These are phyloP conservation scores for Hysterium pulicare DNA, from an alignment of 2,329 filamentous ascomycete species.

Conservation along the genomic window DNA sequence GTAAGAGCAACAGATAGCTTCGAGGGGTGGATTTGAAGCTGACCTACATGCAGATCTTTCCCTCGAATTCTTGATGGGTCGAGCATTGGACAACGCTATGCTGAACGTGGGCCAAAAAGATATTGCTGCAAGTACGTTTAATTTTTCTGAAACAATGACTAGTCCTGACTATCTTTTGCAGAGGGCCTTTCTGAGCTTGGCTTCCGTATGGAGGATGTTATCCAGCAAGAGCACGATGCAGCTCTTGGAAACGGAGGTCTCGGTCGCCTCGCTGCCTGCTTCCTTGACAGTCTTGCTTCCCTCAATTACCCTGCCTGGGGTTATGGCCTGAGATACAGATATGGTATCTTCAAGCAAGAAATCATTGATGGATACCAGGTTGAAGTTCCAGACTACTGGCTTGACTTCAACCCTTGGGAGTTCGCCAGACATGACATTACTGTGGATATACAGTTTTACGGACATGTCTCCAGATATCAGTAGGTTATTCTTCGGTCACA, in stretches of 20 bases:
- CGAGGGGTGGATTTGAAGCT: slow-evolving; percentile 4
- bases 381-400: slow-evolving; percentile 97
- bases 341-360: slow-evolving; percentile 97
- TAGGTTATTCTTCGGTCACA: slow-evolving; percentile 12
- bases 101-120: slow-evolving; percentile 90
- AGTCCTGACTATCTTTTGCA: slow-evolving; percentile 37
- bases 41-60: slow-evolving; percentile 63
- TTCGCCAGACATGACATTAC: slow-evolving; percentile 94
- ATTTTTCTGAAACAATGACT: background rate
- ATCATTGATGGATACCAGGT: slow-evolving; percentile 98
- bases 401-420: slow-evolving; percentile 99
- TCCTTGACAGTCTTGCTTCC: slow-evolving; percentile 92
- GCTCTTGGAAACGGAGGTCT: slow-evolving; percentile 94
- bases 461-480: slow-evolving; percentile 65
- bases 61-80: slow-evolving; percentile 95
- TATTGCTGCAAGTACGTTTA: slow-evolving; percentile 66
- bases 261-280: slow-evolving; percentile 90
- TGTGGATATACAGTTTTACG: slow-evolving; percentile 97
- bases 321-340: slow-evolving; percentile 91
- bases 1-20: slow-evolving; percentile 37
- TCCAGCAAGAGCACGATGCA: slow-evolving; percentile 92
- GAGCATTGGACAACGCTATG: slow-evolving; percentile 97
- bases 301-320: slow-evolving; percentile 97
- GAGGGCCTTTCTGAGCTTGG: slow-evolving; percentile 84
- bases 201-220: slow-evolving; percentile 95